Base-by-base conservation (phyloP, 345 rosid species). In the Syzygium aromaticum region DNA sequence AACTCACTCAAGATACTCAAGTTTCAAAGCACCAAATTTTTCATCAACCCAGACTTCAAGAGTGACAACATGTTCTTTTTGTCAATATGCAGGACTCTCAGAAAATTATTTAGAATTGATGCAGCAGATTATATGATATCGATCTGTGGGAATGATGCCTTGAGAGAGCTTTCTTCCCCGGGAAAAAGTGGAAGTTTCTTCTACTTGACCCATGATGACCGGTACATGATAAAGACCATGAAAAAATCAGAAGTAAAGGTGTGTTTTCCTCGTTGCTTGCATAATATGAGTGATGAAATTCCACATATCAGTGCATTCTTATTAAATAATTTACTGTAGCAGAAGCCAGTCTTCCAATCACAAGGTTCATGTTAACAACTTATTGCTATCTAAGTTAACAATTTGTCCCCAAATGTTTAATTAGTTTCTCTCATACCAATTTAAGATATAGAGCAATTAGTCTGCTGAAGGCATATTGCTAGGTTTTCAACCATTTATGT, bases 121-220 rank as follows among this genome's bases (percentile, higher is more conserved):
- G 95, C 99, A 86, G 99, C 99, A 51, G 99, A 98, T 92, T 98
- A 98, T 91, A 96, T 98, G 99, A 38, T 98, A 82, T 98, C 98
- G 11, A 94, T 98, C 84, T 98, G 99, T 86, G 99, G 99, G 52
- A 93, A 96, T 78, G 98, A 96, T 85, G 99, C 98, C 3, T 98
- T 98, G 85, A 93, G 99, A 85, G 99, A 98, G 93, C 97, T 98
- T 77, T 96, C 99, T 52, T 98, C 99, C 57, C 99, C 99, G 10
- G 99, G 99, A 54, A 98, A 98, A 92, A 98, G 99, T 90, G 99
- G 99, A 87, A 95, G 98, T 87, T 98, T 96, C 87, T 98, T 98
- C 91, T 98, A 96, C 92, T 88, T 98, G 83, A 98, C 99, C 49
- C 92, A 94, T 78, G 99, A 98, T 89, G 98, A 98, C 84, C 93